A percentile compares a stretch with the other conserved stretches of the same genome.
Evolutionary conservation across 1,139 yeast species (phyloP).

Genomic region (Pichia sorboxylosa): DNA sequence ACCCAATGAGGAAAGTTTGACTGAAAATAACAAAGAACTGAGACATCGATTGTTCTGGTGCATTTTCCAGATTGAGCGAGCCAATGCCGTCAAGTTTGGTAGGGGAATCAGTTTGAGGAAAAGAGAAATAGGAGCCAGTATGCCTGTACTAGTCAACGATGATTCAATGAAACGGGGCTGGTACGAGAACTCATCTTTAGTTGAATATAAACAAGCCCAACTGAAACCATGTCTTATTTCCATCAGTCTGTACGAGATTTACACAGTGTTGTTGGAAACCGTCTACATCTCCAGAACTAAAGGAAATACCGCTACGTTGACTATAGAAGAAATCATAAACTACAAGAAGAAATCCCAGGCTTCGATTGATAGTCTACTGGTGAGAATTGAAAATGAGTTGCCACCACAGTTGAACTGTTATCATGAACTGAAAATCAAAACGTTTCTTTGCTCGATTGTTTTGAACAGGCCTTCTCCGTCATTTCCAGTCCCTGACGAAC

Average conservation of each 20-base stretch:
- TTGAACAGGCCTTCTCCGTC: constrained; percentile 18
- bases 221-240: constrained; percentile 13
- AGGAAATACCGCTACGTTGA: constrained; percentile 11
- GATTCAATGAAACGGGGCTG: constrained; percentile 7
- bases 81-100: constrained; percentile 17
- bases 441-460: constrained; percentile 14
- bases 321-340: constrained; percentile 9
- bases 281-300: constrained; percentile 16
- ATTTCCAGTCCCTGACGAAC: constrained; percentile 13
- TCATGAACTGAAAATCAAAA: constrained; percentile 13
- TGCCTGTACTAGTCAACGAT: constrained; percentile 12
- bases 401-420: constrained; percentile 10
- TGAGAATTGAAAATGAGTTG: constrained; percentile 11
- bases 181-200: background rate
- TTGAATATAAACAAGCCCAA: constrained; percentile 10
- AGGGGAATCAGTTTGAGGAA: constrained; percentile 15
- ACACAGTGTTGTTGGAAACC: constrained; percentile 16
- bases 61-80: constrained; percentile 15
- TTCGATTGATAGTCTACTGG: constrained; percentile 10
- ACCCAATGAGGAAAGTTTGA: constrained; percentile 14
- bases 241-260: constrained; percentile 12
- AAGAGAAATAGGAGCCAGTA: constrained; percentile 15
- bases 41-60: constrained; percentile 17
- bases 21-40: constrained; percentile 12
- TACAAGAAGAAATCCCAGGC: constrained; percentile 9